phyloP scores from a whole-genome alignment of 257 asterid genomes.

The Nicotiana sylvestris region DNA sequence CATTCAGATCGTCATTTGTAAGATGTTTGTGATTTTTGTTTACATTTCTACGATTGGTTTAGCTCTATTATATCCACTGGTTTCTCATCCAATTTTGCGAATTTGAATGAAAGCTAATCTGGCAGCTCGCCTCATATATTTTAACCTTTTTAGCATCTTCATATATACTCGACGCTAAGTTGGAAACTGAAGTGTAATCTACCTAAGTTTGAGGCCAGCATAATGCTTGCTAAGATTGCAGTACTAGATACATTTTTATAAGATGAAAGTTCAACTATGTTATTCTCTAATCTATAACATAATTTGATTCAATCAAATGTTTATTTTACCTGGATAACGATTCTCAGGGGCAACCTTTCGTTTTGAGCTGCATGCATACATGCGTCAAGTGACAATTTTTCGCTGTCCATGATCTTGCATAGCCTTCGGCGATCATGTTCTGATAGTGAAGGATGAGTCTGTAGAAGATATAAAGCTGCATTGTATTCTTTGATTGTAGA shows the following conservation, averaged over 20 bases:
- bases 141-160: too few relatives aligned
- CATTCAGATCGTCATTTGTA: too few relatives aligned
- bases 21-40: neutral
- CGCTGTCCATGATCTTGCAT: conserved; percentile 70
- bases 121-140: too few relatives aligned
- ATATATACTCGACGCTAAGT: neutral
- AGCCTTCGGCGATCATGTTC: conserved; percentile 75
- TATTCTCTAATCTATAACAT: neutral
- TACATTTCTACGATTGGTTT: neutral
- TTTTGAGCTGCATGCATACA: conserved; percentile 86
- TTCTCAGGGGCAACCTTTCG: conserved; percentile 84
- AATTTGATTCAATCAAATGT: neutral
- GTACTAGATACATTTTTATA: neutral
- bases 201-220: neutral
- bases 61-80: neutral
- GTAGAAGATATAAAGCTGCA: conserved; percentile 12
- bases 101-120: neutral
- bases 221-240: neutral
- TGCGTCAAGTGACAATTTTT: conserved; percentile 83
- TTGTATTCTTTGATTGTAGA: neutral
- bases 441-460: conserved; percentile 68
- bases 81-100: neutral
- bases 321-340: conserved; percentile 62
- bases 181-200: neutral
- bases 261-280: neutral